Evolutionary conservation across 148 eudicot species (phyloP).

Genomic region (Beta vulgaris): DNA sequence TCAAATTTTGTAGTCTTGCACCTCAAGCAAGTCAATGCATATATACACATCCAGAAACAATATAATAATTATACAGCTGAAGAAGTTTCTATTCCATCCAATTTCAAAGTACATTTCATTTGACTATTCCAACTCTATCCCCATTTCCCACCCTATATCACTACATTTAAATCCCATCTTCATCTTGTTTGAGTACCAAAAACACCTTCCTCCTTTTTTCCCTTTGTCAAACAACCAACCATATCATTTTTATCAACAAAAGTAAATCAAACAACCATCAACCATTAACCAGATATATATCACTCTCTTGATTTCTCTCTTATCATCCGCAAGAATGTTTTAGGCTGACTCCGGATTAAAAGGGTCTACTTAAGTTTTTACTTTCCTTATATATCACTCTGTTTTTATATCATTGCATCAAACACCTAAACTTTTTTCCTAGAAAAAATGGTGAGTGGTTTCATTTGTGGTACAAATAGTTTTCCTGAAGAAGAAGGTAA

Average conservation of each 20-base stretch:
- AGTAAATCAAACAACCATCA: too few relatives aligned
- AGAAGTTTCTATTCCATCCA: not conserved
- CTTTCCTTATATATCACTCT: too few relatives aligned
- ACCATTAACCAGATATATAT: too few relatives aligned
- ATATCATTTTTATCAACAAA: too few relatives aligned
- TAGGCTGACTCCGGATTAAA: too few relatives aligned
- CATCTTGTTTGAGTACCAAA: constrained; percentile 10
- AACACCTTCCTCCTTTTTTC: not conserved
- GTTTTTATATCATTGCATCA: not conserved
- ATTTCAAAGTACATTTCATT: not conserved
- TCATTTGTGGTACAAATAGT: constrained; percentile 31
- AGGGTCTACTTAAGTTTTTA: too few relatives aligned
- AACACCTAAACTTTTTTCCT: not conserved
- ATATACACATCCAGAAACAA: not conserved
- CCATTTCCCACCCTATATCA: not conserved
- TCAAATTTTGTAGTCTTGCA: not conserved
- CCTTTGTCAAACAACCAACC: constrained; percentile 1
- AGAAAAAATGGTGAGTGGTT: constrained; percentile 27
- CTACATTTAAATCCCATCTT: not conserved
- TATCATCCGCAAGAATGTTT: too few relatives aligned
- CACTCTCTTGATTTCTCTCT: too few relatives aligned
- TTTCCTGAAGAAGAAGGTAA: constrained; percentile 27
- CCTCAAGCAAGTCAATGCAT: not conserved
- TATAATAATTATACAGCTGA: not conserved
- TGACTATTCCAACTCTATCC: constrained; percentile 18